These are phyloP conservation scores for Yarrowia osloensis DNA, from an alignment of 805 yeast species.

Conservation along the genomic window DNA sequence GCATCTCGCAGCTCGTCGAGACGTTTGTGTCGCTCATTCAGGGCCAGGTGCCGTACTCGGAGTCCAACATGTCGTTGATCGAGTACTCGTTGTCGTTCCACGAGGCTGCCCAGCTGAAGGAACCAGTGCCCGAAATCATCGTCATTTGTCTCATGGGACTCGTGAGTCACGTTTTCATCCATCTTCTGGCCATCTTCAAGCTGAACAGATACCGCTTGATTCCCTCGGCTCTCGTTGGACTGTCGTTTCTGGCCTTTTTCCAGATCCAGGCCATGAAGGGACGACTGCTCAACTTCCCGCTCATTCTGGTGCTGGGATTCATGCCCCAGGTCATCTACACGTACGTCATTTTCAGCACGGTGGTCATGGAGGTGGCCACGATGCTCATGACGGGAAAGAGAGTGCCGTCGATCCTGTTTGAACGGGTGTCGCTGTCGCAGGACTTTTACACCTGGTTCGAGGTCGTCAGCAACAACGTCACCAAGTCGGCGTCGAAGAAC, in stretches of 20 bases:
- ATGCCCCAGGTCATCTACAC: constrained; percentile 66
- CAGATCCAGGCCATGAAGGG: constrained; percentile 48
- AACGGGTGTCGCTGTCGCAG: background rate
- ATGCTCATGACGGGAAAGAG: constrained; percentile 26
- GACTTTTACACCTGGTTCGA: constrained; percentile 17
- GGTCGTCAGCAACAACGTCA: constrained; percentile 5
- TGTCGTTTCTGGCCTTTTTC: constrained; percentile 53
- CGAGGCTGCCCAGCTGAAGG: constrained; percentile 56
- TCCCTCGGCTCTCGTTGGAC: constrained; percentile 63
- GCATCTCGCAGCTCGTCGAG: constrained; percentile 65
- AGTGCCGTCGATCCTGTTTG: constrained; percentile 19
- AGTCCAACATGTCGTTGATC: constrained; percentile 69
- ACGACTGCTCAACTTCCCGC: constrained; percentile 53
- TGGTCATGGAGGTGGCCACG: constrained; percentile 8
- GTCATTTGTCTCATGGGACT: constrained; percentile 58
- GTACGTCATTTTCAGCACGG: constrained; percentile 45
- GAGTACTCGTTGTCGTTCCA: constrained; percentile 78
- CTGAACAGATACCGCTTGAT: constrained; percentile 58
- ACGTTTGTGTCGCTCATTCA: constrained; percentile 61
- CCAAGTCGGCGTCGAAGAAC: constrained; percentile 22
- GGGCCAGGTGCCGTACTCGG: constrained; percentile 60
- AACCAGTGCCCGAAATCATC: constrained; percentile 57
- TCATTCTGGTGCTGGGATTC: constrained; percentile 58
- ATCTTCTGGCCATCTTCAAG: constrained; percentile 60
- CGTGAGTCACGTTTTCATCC: constrained; percentile 60